A percentile compares a stretch with the other conserved stretches of the same genome.
Conservation (phyloP, 163 green algal genomes). For the Scenedesmus sp. region DNA sequence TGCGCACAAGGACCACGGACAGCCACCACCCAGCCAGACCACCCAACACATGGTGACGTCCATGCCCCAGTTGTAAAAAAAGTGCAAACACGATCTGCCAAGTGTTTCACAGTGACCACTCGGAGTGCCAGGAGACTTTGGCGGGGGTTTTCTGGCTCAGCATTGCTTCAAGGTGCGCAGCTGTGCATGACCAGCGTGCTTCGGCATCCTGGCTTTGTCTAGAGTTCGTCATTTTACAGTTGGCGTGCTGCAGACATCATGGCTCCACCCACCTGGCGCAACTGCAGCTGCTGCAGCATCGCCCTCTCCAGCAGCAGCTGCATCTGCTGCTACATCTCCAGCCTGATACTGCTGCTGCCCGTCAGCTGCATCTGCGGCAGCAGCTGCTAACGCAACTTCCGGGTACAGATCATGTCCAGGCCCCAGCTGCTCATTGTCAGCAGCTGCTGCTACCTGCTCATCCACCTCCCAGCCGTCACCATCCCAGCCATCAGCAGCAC, state of each 20-base stretch:
- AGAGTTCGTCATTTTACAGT: background rate
- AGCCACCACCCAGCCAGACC: no score
- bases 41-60: no score
- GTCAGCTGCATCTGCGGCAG: background rate
- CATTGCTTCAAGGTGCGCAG: no score
- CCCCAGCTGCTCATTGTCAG: background rate
- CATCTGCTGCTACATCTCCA: background rate
- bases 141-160: no score
- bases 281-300: background rate
- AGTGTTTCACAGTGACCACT: background rate
- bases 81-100: no score
- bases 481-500: background rate
- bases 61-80: no score
- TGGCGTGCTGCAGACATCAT: no score
- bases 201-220: no score
- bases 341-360: background rate
- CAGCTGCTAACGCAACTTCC: background rate
- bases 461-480: conserved; percentile 24
- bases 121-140: no score
- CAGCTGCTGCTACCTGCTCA: background rate
- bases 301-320: background rate
- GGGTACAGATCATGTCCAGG: background rate
- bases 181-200: no score
- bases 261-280: background rate
- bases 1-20: background rate